Percentiles rank a stretch among this genome's conserved stretches.
These are phyloP conservation scores for Aspergillus sp. DNA, from an alignment of 2,329 filamentous ascomycete genomes.

Conservation along the genomic window DNA sequence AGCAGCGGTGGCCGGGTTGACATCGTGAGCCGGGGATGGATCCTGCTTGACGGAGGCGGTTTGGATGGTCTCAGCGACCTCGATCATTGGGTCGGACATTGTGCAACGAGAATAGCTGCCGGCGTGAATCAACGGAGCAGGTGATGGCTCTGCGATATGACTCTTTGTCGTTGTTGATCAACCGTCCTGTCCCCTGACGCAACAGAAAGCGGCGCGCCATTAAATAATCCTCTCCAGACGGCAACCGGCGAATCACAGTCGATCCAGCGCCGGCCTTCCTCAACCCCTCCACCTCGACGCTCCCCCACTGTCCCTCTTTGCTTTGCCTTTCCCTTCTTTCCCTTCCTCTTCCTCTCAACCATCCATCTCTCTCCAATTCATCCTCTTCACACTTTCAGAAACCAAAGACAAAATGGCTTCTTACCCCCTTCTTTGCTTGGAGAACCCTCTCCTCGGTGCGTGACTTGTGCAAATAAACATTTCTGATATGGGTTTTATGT, in stretches of 20 bases:
- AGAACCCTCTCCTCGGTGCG: constrained; percentile 1
- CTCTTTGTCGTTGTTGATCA: no score
- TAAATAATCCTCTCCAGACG: no score
- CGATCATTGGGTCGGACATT: constrained; percentile 58
- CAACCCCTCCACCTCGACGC: no score
- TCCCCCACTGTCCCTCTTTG: not conserved
- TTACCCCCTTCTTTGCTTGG: not conserved
- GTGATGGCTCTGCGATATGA: no score
- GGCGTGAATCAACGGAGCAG: no score
- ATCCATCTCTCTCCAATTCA: not conserved
- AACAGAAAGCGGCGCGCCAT: not conserved
- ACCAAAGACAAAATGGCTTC: not conserved
- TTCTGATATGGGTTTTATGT: no score
- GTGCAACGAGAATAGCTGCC: constrained; percentile 1
- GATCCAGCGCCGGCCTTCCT: no score
- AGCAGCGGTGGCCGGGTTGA: constrained; percentile 73
- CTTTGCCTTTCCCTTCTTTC: constrained; percentile 10
- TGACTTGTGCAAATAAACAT: no score
- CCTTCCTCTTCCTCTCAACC: constrained; percentile 3
- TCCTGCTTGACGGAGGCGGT: constrained; percentile 69
- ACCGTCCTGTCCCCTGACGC: not conserved
- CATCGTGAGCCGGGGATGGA: constrained; percentile 68
- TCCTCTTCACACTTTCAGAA: not conserved
- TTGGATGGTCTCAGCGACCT: constrained; percentile 76
- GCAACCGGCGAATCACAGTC: no score